phyloP scores from a whole-genome alignment of 1,284 basidiomycete genomes.

The Pseudozyma thailandica region DNA sequence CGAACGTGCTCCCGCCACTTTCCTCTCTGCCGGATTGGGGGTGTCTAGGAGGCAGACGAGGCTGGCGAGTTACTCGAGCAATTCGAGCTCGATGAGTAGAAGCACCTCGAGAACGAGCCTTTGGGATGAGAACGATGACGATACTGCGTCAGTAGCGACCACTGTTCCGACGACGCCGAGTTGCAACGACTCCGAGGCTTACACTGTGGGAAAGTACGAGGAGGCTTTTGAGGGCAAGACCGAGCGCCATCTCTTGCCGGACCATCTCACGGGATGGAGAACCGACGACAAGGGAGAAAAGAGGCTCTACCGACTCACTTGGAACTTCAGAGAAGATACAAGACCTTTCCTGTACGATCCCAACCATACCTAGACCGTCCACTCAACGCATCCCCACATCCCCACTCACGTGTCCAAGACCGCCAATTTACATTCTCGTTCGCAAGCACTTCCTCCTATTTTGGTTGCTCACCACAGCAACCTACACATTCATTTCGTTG shows the following conservation, averaged over 20 bases:
- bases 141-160: conserved; percentile 17
- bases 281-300: conserved; percentile 17
- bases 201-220: background rate
- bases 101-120: conserved; percentile 24
- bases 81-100: conserved; percentile 23
- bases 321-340: conserved; percentile 35
- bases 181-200: conserved; percentile 8
- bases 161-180: conserved; percentile 21
- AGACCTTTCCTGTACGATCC: conserved; percentile 36
- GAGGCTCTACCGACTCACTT: conserved; percentile 25
- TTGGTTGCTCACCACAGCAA: background rate
- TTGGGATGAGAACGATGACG: conserved; percentile 12
- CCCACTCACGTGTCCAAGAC: no score
- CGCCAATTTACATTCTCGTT: background rate
- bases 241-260: conserved; percentile 12
- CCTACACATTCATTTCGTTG: background rate
- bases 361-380: background rate
- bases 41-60: conserved; percentile 21
- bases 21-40: background rate
- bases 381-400: background rate
- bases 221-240: background rate
- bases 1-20: conserved; percentile 40
- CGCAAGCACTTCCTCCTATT: background rate
- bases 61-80: conserved; percentile 36
- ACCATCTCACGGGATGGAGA: conserved; percentile 25